These are phyloP conservation scores for Singerocomus rubriflavus DNA, from an alignment of 1,284 basidiomycete species.

Conservation along the genomic window DNA sequence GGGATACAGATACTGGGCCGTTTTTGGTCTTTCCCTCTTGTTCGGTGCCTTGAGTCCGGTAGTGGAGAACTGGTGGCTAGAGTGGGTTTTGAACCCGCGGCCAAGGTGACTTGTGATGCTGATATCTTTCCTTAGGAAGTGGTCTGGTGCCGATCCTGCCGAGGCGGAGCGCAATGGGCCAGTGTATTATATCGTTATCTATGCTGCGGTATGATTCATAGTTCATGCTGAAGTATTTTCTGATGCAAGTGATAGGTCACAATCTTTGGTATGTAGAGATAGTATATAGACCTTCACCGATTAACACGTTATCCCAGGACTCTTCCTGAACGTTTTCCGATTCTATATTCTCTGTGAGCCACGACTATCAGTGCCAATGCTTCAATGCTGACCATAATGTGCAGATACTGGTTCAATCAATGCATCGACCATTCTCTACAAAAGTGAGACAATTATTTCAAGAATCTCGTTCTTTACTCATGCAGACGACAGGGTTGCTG, in stretches of 20 bases:
- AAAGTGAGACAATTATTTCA: constrained; percentile 43
- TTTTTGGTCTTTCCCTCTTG: constrained; percentile 58
- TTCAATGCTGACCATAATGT: constrained; percentile 7
- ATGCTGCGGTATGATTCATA: constrained; percentile 53
- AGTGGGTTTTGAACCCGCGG: constrained; percentile 38
- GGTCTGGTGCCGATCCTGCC: constrained; percentile 55
- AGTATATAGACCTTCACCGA: background rate
- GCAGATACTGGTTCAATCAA: constrained; percentile 66
- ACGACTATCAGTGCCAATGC: background rate
- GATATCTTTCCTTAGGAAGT: constrained; percentile 43
- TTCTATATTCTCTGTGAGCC: constrained; percentile 65
- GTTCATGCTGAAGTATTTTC: background rate
- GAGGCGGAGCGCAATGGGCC: constrained; percentile 45
- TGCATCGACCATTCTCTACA: constrained; percentile 69
- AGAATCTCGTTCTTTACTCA: constrained; percentile 6
- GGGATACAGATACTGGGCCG: constrained; percentile 63
- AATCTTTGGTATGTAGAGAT: constrained; percentile 32
- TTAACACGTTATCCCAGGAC: constrained; percentile 37
- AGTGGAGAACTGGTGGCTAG: constrained; percentile 80
- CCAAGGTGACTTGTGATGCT: constrained; percentile 5
- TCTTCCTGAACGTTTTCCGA: constrained; percentile 62
- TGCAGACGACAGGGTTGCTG: constrained; percentile 54
- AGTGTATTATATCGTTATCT: constrained; percentile 75
- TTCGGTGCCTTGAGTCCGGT: constrained; percentile 74
- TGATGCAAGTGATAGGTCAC: constrained; percentile 37